Base-by-base conservation (phyloP, 768 basidiomycete genomes). In the Tylopilus balloui region DNA sequence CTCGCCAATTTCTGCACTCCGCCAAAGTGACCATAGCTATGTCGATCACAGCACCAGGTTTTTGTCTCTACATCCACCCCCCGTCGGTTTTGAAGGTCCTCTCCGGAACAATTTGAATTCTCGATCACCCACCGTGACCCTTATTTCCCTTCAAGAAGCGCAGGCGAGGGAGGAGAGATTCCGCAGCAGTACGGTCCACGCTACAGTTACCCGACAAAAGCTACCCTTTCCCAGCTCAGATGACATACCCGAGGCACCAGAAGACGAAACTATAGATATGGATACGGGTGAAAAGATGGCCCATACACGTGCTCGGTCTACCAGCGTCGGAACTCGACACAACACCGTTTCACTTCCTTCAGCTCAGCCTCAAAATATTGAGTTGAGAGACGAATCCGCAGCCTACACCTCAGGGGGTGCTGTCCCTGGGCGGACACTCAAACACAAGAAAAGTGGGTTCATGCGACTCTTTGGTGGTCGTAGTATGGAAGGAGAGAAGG, bases 391-490 rank as follows among this genome's bases (percentile, higher is more conserved):
- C 6, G 80, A 78, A 28, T 62, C 69, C 2, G 20, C 50, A 35
- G 45, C 56, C 32, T 44, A 36, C 54, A 47, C 31, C 53, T 56
- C 47, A 37, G 45, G 9, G 24, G 54, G 29, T 14, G 31, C 41
- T 13, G 20, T 62, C 42, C 59, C 70, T 23, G 71, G 70, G 10
- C 84, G 80, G 57, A 55, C 68, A 2, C 64, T 91, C 42, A 87
- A 79, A 57, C 84, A 84, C 51, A 89, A 86, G 72, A 90, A 85
- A 64, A 90, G 88, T 54, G 88, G 78, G 3, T 88, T 92, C 61
- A 79, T 91, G 83, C 74, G 84, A 43, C 68, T 92, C 11, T 89
- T 91, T 62, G 80, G 83, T 58, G 74, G 75, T 15, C 75, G 74
- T 43, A 54, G 35, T 48, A 48, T 53, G 12, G 64, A 65, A 42